Percentiles rank a stretch among this genome's conserved stretches.
These are phyloP conservation scores for Chondrostereum purpureum DNA, from an alignment of 1,284 basidiomycete genomes.

Conservation along the genomic window DNA sequence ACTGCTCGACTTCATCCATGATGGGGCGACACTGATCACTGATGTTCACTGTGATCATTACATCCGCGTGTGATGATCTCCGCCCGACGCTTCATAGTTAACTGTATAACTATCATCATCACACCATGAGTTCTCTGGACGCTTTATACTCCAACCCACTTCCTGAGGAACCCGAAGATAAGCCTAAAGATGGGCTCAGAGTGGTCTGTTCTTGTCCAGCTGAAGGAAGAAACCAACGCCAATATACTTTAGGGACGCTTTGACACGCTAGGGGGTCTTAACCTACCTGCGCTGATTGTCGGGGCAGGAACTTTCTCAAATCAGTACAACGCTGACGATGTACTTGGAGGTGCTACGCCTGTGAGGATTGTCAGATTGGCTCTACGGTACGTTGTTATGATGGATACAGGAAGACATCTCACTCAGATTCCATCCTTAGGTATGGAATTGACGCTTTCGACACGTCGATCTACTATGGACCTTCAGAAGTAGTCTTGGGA, in stretches of 20 bases:
- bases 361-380: conserved; percentile 74
- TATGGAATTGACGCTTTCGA: conserved; percentile 92
- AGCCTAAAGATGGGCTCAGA: conserved; percentile 34
- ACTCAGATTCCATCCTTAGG: conserved; percentile 29
- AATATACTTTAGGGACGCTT: conserved; percentile 3
- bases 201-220: conserved; percentile 31
- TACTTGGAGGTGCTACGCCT: conserved; percentile 54
- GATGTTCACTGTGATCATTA: too few relatives aligned
- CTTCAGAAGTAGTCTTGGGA: conserved; percentile 86
- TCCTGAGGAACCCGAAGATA: conserved; percentile 45
- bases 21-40: too few relatives aligned
- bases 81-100: too few relatives aligned
- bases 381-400: conserved; percentile 47
- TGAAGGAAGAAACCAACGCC: too few relatives aligned
- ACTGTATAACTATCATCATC: too few relatives aligned
- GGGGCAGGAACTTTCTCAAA: conserved; percentile 71
- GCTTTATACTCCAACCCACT: conserved; percentile 22
- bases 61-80: too few relatives aligned
- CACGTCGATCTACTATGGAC: conserved; percentile 84
- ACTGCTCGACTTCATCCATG: too few relatives aligned
- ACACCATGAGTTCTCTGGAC: background rate
- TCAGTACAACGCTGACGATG: conserved; percentile 65
- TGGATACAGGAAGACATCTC: background rate
- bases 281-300: conserved; percentile 50
- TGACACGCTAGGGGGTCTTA: conserved; percentile 1